A percentile compares a stretch with the other conserved stretches of the same genome.
These are phyloP conservation scores for Blumeriella jaapii DNA, from an alignment of 2,329 filamentous ascomycete genomes.

Conservation along the genomic window DNA sequence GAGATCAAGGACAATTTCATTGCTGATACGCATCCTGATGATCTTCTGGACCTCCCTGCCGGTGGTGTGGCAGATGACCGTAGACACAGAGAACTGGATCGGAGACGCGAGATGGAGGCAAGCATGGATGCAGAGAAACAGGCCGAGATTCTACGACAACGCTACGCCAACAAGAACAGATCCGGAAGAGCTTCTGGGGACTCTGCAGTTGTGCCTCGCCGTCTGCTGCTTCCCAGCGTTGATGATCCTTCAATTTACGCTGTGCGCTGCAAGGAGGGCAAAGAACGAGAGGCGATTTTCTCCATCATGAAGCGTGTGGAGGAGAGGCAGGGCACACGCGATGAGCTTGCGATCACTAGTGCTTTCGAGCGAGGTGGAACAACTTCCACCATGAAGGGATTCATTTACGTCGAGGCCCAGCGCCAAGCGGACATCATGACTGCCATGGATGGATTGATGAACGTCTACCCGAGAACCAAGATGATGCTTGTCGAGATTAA, in stretches of 20 bases:
- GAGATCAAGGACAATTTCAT: constrained; percentile 71
- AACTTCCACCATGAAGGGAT: constrained; percentile 76
- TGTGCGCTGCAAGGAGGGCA: constrained; percentile 85
- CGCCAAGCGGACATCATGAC: constrained; percentile 76
- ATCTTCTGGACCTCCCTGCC: constrained; percentile 63
- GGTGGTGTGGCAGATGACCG: constrained; percentile 79
- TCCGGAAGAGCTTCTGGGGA: constrained; percentile 55
- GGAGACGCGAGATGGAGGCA: constrained; percentile 74
- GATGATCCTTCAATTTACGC: constrained; percentile 96
- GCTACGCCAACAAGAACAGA: constrained; percentile 74
- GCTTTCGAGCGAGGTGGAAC: constrained; percentile 81
- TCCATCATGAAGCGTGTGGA: constrained; percentile 81
- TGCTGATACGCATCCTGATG: constrained; percentile 82
- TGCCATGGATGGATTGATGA: constrained; percentile 72
- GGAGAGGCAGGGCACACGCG: constrained; percentile 65
- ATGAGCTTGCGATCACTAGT: constrained; percentile 73
- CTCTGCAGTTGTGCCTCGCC: constrained; percentile 69
- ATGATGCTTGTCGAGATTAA: constrained; percentile 87
- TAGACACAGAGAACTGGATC: constrained; percentile 86
- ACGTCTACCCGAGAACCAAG: constrained; percentile 81
- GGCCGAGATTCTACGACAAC: constrained; percentile 73
- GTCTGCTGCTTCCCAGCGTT: constrained; percentile 79
- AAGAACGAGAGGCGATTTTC: constrained; percentile 84
- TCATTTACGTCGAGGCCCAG: constrained; percentile 88
- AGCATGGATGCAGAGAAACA: constrained; percentile 91